Evolutionary conservation across 2,329 filamentous ascomycete species (phyloP), one percentile per base, ranked within the genome.

Genomic region (Cercospora sojina): DNA sequence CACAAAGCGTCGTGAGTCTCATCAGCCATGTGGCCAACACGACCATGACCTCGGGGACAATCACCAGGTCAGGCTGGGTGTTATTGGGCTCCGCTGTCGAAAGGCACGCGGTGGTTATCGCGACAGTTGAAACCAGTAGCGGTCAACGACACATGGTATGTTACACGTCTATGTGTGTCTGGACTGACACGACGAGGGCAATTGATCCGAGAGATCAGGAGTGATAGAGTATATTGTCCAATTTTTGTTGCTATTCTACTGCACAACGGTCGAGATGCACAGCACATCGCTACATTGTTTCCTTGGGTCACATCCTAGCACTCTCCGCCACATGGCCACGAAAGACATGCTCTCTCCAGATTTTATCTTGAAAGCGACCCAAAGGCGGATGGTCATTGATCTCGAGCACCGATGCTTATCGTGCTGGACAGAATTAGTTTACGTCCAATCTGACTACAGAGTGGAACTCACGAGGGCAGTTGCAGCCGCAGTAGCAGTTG

Each of bases 401-500:
- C 43, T 23, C 43, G 20, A 12, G 3, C 2, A 3, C 16, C 25
- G 25, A 29, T 18, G 29, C 29, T 51, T 56, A 56, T 32, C 20
- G 23, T 29, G 51, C 51, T 56, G n/a, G n/a, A 9, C 3, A 0
- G 6, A 56, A 8, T 56, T 27, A 55, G 51, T 27, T 55, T 18
- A 29, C 51, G 7, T 53, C 49, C n/a, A 7, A 43, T 20, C 49
- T 13, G 25, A 53, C 20, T 6, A 25, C 20, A 53, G 49, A 29
- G 6, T 31, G 13, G 8, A 32, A 56, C 51, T 56, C 13, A 56
- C 51, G 20, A 56, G 51, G 51, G n/a, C 51, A 56, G 29, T 27
- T 56, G 51, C 51, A 56, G 29, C 25, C 23, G 29, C 51, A 56
- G 51, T 56, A 56, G 51, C 51, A 56, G n/a, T 56, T 56, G 20